Evolutionary conservation across 306 rosid genomes (phyloP).

Genomic region (Lathyrus tuberosus): DNA sequence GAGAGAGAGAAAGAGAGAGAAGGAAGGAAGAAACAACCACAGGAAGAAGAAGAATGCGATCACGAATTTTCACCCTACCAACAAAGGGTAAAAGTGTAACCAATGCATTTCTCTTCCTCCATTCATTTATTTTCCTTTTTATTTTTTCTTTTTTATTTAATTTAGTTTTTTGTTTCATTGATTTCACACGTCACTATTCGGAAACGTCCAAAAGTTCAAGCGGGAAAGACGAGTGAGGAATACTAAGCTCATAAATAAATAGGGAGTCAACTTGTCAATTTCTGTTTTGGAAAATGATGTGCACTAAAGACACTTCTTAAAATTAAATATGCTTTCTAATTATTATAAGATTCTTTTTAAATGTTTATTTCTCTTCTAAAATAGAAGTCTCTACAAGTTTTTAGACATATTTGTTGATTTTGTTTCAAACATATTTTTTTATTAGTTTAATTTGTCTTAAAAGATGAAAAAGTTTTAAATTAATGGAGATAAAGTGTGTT

Average conservation of each 20-base stretch:
- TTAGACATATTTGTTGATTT: too few species aligned
- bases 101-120: conserved; percentile 25
- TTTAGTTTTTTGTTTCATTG: not conserved
- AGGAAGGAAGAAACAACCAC: not conserved
- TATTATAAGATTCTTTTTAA: too few species aligned
- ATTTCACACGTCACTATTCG: conserved; percentile 29
- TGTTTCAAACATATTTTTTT: too few species aligned
- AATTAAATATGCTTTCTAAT: too few species aligned
- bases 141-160: not conserved
- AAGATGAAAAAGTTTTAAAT: too few species aligned
- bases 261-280: not conserved
- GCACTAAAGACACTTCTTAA: too few species aligned
- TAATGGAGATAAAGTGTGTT: too few species aligned
- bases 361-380: too few species aligned
- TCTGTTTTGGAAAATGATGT: not conserved
- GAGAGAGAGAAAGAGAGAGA: not conserved
- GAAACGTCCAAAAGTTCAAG: conserved; percentile 31
- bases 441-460: too few species aligned
- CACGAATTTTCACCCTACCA: conserved; percentile 30
- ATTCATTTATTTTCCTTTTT: conserved; percentile 16
- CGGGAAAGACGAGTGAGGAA: conserved; percentile 22
- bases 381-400: too few species aligned
- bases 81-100: conserved; percentile 11
- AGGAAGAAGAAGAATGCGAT: conserved; percentile 15
- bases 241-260: not conserved